Evolutionary conservation across 352 stramenopile species (phyloP).

Genomic region (Phytopythium montanum): DNA sequence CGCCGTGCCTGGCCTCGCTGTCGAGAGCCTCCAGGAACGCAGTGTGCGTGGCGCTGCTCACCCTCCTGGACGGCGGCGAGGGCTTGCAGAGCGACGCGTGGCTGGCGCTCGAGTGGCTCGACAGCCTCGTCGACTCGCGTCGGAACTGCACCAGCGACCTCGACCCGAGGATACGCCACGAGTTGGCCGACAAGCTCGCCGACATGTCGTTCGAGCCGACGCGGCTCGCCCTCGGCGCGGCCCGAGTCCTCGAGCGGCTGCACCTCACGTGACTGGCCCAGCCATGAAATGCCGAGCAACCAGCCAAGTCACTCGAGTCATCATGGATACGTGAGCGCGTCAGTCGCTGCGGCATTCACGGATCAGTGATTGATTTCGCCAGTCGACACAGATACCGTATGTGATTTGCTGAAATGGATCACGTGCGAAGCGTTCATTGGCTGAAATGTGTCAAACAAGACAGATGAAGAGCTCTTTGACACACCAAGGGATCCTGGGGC

Average conservation of each 20-base stretch:
- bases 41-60: slow-evolving; percentile 49
- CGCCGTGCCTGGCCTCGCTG: slow-evolving; percentile 30
- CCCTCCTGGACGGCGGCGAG: slow-evolving; percentile 29
- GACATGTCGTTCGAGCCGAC: slow-evolving; percentile 20
- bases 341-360: background rate
- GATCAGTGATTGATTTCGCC: slow-evolving; percentile 10
- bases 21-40: slow-evolving; percentile 33
- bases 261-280: slow-evolving; percentile 8
- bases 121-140: slow-evolving; percentile 13
- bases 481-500: too few relatives aligned
- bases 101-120: slow-evolving; percentile 52
- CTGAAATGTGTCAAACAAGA: background rate
- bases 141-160: slow-evolving; percentile 16
- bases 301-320: background rate
- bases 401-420: slow-evolving; percentile 1
- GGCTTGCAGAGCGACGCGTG: slow-evolving; percentile 14
- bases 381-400: background rate
- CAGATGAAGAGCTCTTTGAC: too few relatives aligned
- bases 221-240: slow-evolving; percentile 30
- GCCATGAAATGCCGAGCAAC: background rate
- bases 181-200: slow-evolving; percentile 27
- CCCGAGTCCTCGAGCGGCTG: slow-evolving; percentile 35
- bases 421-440: background rate
- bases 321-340: background rate
- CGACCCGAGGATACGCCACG: slow-evolving; percentile 35